Evolutionary conservation across 108 stramenopile species (phyloP), one percentile per base, ranked within the genome.

Genomic region (Fragilariopsis cylindrus): DNA sequence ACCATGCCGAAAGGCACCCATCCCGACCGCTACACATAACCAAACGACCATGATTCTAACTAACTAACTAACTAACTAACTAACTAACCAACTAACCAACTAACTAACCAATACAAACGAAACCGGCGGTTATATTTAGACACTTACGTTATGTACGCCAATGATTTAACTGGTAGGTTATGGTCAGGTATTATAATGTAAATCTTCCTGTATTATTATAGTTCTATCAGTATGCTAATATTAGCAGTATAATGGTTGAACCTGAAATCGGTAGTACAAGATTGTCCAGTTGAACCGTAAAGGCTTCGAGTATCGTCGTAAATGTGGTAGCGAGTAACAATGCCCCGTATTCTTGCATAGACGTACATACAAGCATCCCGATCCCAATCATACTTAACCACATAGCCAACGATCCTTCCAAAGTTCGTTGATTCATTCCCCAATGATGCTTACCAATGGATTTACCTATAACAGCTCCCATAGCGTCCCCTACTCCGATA

Each of bases 271-370:
- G 91, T 45, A 95, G 75, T 40, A 90, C 87, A 12, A 95, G 74
- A 73, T 95, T 95, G 82, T 95, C 94, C 78, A 90, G 85, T 70
- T 95, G 91, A 3, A 42, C 76, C 42, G 91, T 95, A 52, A 77
- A 87, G 30, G 94, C 94, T 78, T 95, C 94, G 19, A 91, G 44
- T 47, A 92, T 43, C 13, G 91, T 92, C 48, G 84, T 60, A 16
- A 81, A 50, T 13, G 66, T 60, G 19, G 87, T 71, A 13, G 85
- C 69, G 0, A 75, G 57, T 43, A 76, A 41, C 53, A 56, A 49
- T 11, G 73, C 72, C 72, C 49, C 57, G 48, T 39, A 74, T 21
- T 45, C 21, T 53, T 45, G 44, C 62, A 0, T 4, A 15, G 62
- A 63, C 43, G 43, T 43, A 40, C 62, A 44, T 12, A 30, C 48